These are phyloP conservation scores for Santalum album DNA, from an alignment of 164 flowering plant genomes.

Conservation along the genomic window DNA sequence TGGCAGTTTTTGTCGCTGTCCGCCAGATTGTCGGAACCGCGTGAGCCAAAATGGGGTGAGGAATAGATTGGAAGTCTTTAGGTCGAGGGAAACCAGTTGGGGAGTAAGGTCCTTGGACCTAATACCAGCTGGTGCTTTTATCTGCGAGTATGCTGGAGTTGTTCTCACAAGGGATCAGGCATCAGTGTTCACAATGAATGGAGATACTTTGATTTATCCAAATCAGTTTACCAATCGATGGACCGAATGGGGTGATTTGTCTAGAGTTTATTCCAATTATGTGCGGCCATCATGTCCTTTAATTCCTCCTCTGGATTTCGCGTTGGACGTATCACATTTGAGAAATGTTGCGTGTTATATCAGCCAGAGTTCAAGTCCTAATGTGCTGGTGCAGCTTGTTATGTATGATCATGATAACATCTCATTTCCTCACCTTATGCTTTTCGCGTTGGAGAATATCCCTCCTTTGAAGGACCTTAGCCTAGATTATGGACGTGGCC, in stretches of 20 bases:
- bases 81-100: conserved; percentile 77
- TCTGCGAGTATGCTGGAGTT: conserved; percentile 77
- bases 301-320: conserved; percentile 72
- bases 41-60: conserved; percentile 60
- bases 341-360: conserved; percentile 88
- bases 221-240: conserved; percentile 53
- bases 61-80: conserved; percentile 56
- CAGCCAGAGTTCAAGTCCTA: conserved; percentile 73
- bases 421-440: conserved; percentile 75
- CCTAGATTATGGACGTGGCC: conserved; percentile 77
- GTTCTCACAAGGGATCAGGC: conserved; percentile 63
- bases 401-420: conserved; percentile 60
- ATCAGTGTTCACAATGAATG: conserved; percentile 60
- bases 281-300: conserved; percentile 42
- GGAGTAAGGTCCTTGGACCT: conserved; percentile 72
- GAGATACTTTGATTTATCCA: conserved; percentile 72
- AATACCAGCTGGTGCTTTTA: conserved; percentile 71
- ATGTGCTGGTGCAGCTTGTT: conserved; percentile 79
- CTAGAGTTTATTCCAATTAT: conserved; percentile 46
- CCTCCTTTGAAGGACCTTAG: conserved; percentile 88
- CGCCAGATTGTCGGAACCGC: conserved; percentile 62
- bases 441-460: conserved; percentile 88
- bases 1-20: conserved; percentile 62
- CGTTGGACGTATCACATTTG: conserved; percentile 79
- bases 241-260: conserved; percentile 87